Conservation (phyloP, 1,284 basidiomycete species). For the Cryptococcus sp. region DNA sequence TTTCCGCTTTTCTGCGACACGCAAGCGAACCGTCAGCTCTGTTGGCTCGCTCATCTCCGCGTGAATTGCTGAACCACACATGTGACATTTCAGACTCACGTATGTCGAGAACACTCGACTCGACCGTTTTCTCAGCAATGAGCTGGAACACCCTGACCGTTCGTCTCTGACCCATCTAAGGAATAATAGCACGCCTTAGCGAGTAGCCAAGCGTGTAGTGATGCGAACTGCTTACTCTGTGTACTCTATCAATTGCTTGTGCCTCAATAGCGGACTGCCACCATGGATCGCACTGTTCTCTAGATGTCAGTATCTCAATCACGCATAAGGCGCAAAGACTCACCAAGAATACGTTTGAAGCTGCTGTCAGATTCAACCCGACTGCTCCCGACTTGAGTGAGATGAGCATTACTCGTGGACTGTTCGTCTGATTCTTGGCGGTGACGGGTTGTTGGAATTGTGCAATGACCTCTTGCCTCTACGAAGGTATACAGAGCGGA, state of each 20-base stretch:
- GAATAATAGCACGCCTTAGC: constrained; percentile 1
- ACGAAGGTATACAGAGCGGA: neutral
- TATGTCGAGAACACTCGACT: constrained; percentile 80
- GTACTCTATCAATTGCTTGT: constrained; percentile 80
- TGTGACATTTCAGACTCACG: constrained; percentile 59
- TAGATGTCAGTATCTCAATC: neutral
- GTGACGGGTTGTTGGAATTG: constrained; percentile 67
- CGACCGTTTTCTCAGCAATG: constrained; percentile 82
- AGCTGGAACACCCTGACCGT: constrained; percentile 82
- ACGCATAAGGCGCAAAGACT: constrained; percentile 45
- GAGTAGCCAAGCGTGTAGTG: neutral
- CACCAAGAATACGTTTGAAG: constrained; percentile 83
- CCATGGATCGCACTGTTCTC: constrained; percentile 62
- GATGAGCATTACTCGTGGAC: constrained; percentile 79
- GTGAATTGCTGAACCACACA: neutral
- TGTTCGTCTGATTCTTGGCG: constrained; percentile 44
- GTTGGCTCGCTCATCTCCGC: neutral
- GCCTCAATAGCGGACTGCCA: constrained; percentile 78
- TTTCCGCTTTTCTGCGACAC: constrained; percentile 41
- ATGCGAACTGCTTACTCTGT: constrained; percentile 54
- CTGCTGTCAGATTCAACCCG: constrained; percentile 83
- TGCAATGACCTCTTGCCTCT: constrained; percentile 74
- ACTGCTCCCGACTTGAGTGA: constrained; percentile 76
- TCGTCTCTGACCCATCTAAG: constrained; percentile 71
- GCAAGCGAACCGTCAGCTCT: too few species aligned